A percentile compares a stretch with the other conserved stretches of the same genome.
Conservation (phyloP, 257 asterid genomes). For the Thymus mandschuricus region DNA sequence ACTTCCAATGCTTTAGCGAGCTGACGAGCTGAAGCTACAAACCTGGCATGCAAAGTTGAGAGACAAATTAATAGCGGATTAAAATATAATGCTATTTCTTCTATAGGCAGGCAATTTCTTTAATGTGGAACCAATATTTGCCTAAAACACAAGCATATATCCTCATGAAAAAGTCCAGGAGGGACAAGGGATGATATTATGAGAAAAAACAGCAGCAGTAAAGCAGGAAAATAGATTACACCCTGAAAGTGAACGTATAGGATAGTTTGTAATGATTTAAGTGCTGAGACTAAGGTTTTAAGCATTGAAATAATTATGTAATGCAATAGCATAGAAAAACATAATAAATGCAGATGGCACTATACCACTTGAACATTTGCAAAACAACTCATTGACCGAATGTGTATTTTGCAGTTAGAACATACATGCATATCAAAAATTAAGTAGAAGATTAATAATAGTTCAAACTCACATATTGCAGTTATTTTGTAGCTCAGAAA, state of each 20-base stretch:
- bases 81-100: not conserved
- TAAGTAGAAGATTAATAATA: conserved; percentile 6
- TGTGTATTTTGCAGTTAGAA: not conserved
- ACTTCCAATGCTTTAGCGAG: conserved; percentile 93
- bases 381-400: conserved; percentile 3
- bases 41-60: conserved; percentile 49
- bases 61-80: conserved; percentile 2
- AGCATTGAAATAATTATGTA: not conserved
- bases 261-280: not conserved
- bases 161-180: not conserved
- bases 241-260: not conserved
- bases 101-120: not conserved
- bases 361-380: not conserved
- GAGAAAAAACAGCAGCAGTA: not conserved
- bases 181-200: not conserved
- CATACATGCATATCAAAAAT: conserved; percentile 24
- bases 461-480: conserved; percentile 77
- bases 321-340: conserved; percentile 2
- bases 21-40: conserved; percentile 93
- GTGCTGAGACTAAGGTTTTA: conserved; percentile 5
- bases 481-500: conserved; percentile 82
- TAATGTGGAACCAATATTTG: not conserved
- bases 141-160: not conserved
- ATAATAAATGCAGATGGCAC: not conserved
- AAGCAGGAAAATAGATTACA: not conserved